Base-by-base conservation (phyloP, 1,139 yeast genomes). In the Pichia sp. region DNA sequence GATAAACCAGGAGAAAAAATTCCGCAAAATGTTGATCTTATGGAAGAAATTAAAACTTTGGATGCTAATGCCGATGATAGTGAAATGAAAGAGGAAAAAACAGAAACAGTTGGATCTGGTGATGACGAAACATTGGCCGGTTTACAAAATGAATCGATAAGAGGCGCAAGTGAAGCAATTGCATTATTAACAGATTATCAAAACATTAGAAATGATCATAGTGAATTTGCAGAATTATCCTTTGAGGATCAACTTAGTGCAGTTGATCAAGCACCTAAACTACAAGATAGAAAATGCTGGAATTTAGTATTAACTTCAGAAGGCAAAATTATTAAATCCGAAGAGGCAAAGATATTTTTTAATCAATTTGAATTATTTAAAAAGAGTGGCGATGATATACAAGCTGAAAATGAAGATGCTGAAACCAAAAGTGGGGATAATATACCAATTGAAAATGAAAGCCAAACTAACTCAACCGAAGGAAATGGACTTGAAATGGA, bases 101-200 rank as follows among this genome's bases (percentile, higher is more conserved):
- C 18, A 14, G 18, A 36, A 18, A 11, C 34, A 31, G 11, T 31
- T 31, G 16, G 9, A 13, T 5, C 14, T 18, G 11, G 14, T 22
- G 4, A 22, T 4, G 25, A 22, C 38, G 18, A 31, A 11, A 19
- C n/a, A 27, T 16, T 27, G 4, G 45, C 28, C 9, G 44, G 29
- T 5, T 14, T 46, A 2, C 33, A 41, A 27, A 22, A 44, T 27
- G 54, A 51, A 31, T 43, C 52, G 7, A 29, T 47, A 1, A 49
- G 28, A 33, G 72, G 71, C 16, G 75, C 81, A 2, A 55, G 61
- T 5, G 68, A 65, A 36, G 84, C 82, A 0, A 68, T 56, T 39
- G 13, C 50, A 44, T 28, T 50, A n/a, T 42, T 53, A 36, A 52
- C 57, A 3, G 53, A 50, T 39, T 47, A 49, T 36, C 47, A 49